Conservation (phyloP, 768 basidiomycete species). For the Tricholoma saponaceum region DNA sequence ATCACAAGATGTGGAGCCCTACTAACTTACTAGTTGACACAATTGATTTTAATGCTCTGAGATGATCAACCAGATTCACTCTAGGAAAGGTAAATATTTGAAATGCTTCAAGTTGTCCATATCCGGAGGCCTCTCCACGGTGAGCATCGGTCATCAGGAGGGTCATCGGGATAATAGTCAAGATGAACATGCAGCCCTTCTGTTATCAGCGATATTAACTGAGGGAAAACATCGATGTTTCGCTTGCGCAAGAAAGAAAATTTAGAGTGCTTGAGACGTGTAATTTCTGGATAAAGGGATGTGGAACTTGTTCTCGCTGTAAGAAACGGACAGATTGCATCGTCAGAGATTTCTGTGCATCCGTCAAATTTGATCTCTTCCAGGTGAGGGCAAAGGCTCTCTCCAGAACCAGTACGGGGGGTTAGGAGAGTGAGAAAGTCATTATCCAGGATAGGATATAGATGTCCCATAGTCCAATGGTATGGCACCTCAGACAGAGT, state of each 20-base stretch:
- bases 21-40: too few species aligned
- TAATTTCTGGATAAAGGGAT: background rate
- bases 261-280: background rate
- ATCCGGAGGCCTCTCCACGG: background rate
- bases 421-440: background rate
- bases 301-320: background rate
- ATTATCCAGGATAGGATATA: background rate
- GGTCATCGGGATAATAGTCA: background rate
- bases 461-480: background rate
- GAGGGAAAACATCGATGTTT: background rate
- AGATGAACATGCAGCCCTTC: background rate
- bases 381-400: background rate
- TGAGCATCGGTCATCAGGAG: background rate
- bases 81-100: too few species aligned
- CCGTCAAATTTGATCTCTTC: background rate
- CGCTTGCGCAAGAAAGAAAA: background rate
- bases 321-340: background rate
- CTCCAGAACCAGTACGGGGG: background rate
- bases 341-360: background rate
- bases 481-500: background rate
- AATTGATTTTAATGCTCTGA: too few species aligned
- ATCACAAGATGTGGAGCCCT: too few species aligned
- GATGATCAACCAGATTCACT: too few species aligned
- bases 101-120: too few species aligned
- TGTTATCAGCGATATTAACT: background rate